Base-by-base conservation (phyloP, 2,329 filamentous ascomycete genomes). In the Pestalotiopsis sp. region DNA sequence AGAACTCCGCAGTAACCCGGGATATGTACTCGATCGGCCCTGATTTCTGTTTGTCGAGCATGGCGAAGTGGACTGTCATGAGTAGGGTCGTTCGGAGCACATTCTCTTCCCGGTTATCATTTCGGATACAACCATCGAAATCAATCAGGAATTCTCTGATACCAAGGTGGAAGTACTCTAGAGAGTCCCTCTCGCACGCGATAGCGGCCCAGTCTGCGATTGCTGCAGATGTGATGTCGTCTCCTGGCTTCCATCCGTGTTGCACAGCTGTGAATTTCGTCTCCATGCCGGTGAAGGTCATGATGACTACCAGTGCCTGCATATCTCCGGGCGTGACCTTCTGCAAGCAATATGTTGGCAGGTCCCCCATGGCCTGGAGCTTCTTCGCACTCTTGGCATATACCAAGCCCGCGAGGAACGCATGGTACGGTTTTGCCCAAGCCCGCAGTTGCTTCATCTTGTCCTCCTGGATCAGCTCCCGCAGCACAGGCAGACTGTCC, bases 391-490 rank as follows among this genome's bases (percentile, higher is more conserved):
- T 17, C 52, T 17, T 57, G 52, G 17, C 9, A 9, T 4, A 3
- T 4, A 57, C 52, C 13, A 57, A 3, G 4, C n/a, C 11, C 11
- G 23, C 3, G n/a, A 57, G 23, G 23, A 57, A 57, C n/a, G 4
- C 52, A 17, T 17, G 17, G n/a, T 57, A 20, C n/a, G 3, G 7
- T 9, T 67, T 25, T 11, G 73, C 71, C 73, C 73, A 74, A 69
- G 69, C 14, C 66, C 73, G 72, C 68, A 74, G 66, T 69, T 70
- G 67, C 60, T 67, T n/a, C n/a, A 57, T 72, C 64, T 71, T 72
- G 58, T 73, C 70, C 36, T 72, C 63, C 69, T 70, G 59, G 38
- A 70, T 72, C 63, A 74, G 72, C 41, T 75, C 72, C 66, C 73
- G 73, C 68, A 75, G 69, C 52, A 75, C 73, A 65, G 39, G 65